A percentile compares a stretch with the other conserved stretches of the same genome.
These are phyloP conservation scores for Boletus rufocinnamomeus DNA, from an alignment of 768 basidiomycete species.

Conservation along the genomic window DNA sequence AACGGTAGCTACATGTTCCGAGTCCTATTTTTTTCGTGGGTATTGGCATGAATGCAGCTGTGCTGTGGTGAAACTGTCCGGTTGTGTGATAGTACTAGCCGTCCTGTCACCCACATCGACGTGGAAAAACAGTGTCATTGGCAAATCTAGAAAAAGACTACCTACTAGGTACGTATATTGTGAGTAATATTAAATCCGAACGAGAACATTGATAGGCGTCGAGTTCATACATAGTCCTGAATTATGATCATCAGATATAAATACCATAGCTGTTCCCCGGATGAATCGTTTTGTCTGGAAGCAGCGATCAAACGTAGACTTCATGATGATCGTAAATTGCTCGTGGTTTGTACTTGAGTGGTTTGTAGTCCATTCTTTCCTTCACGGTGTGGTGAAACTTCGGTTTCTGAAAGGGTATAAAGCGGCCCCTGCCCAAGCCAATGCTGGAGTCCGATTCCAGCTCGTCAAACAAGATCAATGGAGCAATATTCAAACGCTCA, in stretches of 20 bases:
- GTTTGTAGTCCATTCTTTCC: slow-evolving; percentile 50
- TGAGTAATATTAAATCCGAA: neutral
- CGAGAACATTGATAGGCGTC: neutral
- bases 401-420: slow-evolving; percentile 47
- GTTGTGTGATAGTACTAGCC: no score
- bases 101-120: neutral
- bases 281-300: neutral
- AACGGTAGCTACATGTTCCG: no score
- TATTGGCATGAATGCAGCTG: neutral
- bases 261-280: neutral
- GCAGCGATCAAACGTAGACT: slow-evolving; percentile 41
- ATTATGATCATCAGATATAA: neutral
- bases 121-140: neutral
- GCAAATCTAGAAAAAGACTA: neutral
- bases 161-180: neutral
- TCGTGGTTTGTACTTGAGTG: slow-evolving; percentile 56
- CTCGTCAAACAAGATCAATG: slow-evolving; percentile 1
- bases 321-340: slow-evolving; percentile 52
- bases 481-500: slow-evolving; percentile 36
- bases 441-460: slow-evolving; percentile 17
- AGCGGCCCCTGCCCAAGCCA: slow-evolving; percentile 60
- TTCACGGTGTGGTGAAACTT: slow-evolving; percentile 67
- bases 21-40: no score
- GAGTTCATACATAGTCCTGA: neutral
- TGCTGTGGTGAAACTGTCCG: neutral